Evolutionary conservation across 768 basidiomycete genomes (phyloP).

Genomic region (Cystofilobasidium ferigula): DNA sequence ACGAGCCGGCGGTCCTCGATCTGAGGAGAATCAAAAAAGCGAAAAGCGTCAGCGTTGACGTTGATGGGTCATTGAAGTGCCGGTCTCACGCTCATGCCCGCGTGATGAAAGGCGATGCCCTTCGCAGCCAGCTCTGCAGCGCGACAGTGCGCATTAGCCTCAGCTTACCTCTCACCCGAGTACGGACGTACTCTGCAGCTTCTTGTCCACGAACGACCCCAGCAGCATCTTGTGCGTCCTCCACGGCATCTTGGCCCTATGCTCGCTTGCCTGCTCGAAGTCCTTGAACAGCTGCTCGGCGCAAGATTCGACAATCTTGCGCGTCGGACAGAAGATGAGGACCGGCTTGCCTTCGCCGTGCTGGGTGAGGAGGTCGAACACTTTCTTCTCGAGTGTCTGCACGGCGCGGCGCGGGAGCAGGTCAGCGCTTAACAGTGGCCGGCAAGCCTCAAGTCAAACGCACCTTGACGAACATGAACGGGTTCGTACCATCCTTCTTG

Average conservation of each 20-base stretch:
- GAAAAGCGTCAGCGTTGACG: too few species aligned
- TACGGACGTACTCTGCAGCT: conserved; percentile 47
- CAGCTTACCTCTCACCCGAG: too few species aligned
- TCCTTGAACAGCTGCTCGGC: conserved; percentile 69
- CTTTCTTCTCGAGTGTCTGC: conserved; percentile 55
- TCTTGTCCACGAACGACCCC: conserved; percentile 55
- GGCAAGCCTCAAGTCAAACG: too few species aligned
- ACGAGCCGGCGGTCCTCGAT: conserved; percentile 59
- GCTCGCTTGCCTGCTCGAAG: conserved; percentile 44
- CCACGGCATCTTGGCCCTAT: conserved; percentile 56
- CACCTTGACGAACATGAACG: conserved; percentile 8
- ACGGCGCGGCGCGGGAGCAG: conserved; percentile 53
- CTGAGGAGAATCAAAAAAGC: background rate
- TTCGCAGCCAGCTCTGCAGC: conserved; percentile 50
- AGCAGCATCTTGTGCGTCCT: conserved; percentile 49
- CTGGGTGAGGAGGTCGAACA: conserved; percentile 61
- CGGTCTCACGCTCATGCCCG: conserved; percentile 51
- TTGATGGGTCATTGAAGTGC: too few species aligned
- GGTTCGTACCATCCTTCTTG: conserved; percentile 50
- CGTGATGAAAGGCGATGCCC: conserved; percentile 88
- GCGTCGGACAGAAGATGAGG: conserved; percentile 75
- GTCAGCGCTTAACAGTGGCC: background rate
- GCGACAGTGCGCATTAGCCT: background rate
- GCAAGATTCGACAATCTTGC: conserved; percentile 50
- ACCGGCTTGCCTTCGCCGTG: conserved; percentile 72